Evolutionary conservation across 768 basidiomycete genomes (phyloP), one percentile per base, ranked within the genome.

Genomic region (Myochromella boudieri): DNA sequence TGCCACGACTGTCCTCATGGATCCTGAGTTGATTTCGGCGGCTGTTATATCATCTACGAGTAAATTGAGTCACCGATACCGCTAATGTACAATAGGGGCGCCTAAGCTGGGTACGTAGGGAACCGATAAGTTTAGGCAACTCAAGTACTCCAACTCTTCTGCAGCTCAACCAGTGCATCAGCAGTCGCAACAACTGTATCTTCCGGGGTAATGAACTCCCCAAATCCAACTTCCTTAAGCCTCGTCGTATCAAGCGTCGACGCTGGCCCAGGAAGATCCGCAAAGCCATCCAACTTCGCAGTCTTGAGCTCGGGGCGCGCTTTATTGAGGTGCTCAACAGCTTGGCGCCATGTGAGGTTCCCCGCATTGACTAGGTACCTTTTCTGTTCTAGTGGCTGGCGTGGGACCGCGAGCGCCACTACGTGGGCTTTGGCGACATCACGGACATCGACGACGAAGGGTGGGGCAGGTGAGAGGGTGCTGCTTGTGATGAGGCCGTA

Each of bases 371-470:
- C 47, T 20, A 67, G 42, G 56, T 66, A 68, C 21, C 68, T 61
- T 46, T 62, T 64, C 46, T 58, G 46, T 7, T 56, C 60, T 10
- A 55, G 28, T 6, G 55, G 48, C 18, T 54, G 52, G 37, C 49
- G 55, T 1, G 63, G 59, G 10, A 67, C 55, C 37, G 54, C 54
- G 18, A 68, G 53, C 10, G 66, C 66, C 25, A 58, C 64, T 34
- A 69, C 56, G 37, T 70, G 69, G 4, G 59, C 62, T 40, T 57
- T 60, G 21, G 64, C 69, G 9, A 70, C 63, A 41, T 70, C 69
- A 26, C 68, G 66, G 18, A 67, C 69, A 34, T 71, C 69, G 44
- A 63, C 64, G 44, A 62, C 42, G 55, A 56, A 67, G 27, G 64
- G 63, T 20, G 68, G 64, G 2, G 59, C 38, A 14, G 48, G 50